These are phyloP conservation scores for Calonectria henricotiae DNA, from an alignment of 2,329 filamentous ascomycete genomes.

Conservation along the genomic window DNA sequence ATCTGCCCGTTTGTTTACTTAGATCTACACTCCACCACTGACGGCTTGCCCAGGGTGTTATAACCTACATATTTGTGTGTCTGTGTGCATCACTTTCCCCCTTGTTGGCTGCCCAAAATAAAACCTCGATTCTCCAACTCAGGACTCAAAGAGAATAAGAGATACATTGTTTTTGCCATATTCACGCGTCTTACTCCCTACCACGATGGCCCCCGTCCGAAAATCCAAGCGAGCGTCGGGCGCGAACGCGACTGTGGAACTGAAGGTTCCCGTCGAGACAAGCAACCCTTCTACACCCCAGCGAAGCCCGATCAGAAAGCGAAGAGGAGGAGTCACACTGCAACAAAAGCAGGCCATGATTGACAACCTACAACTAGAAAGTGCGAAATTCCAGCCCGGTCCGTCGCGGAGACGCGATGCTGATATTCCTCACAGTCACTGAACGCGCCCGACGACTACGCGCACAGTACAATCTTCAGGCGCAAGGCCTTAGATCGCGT, in stretches of 20 bases:
- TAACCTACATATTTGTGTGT: conserved; percentile 40
- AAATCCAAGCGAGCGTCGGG: conserved; percentile 57
- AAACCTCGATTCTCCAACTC: background rate
- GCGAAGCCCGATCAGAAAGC: conserved; percentile 77
- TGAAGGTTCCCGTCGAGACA: conserved; percentile 47
- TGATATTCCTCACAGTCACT: conserved; percentile 74
- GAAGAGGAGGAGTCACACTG: conserved; percentile 73
- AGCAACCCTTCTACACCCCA: conserved; percentile 60
- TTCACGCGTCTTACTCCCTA: conserved; percentile 39
- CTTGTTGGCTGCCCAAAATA: background rate
- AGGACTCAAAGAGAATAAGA: conserved; percentile 12
- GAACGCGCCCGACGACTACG: conserved; percentile 90
- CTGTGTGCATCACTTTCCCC: conserved; percentile 34
- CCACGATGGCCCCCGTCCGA: conserved; percentile 66
- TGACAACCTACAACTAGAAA: conserved; percentile 90
- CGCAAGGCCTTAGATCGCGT: conserved; percentile 86
- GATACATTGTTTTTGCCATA: conserved; percentile 27
- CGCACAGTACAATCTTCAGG: conserved; percentile 90
- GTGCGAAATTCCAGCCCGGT: conserved; percentile 66
- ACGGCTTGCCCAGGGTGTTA: conserved; percentile 47
- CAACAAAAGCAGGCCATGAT: conserved; percentile 89
- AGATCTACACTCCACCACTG: conserved; percentile 45
- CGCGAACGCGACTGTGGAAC: conserved; percentile 47
- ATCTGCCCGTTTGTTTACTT: conserved; percentile 53
- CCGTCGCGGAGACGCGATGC: conserved; percentile 40